A percentile compares a stretch with the other conserved stretches of the same genome.
phyloP scores from a whole-genome alignment of 1,284 basidiomycete species.

The Heterobasidion occidentale region DNA sequence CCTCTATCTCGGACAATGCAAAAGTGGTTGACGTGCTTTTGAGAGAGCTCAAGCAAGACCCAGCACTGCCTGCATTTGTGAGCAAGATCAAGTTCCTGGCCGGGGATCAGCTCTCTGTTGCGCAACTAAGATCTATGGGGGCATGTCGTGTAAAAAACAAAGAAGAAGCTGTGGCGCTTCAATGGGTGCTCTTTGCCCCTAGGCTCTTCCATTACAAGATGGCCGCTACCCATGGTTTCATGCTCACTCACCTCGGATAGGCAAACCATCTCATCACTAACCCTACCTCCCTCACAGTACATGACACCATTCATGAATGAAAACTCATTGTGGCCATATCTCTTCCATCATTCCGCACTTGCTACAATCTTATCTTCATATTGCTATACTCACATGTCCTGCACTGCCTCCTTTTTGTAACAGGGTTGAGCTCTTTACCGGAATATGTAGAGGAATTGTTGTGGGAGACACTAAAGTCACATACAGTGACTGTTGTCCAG shows the following conservation, averaged over 20 bases:
- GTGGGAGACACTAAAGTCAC: constrained; percentile 10
- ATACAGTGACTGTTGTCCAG: constrained; percentile 1
- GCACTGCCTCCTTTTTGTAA: constrained; percentile 25
- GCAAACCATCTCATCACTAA: constrained; percentile 6
- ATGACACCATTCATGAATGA: constrained; percentile 14
- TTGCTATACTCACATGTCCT: constrained; percentile 27
- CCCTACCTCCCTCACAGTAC: background rate
- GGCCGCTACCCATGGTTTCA: constrained; percentile 21
- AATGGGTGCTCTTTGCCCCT: constrained; percentile 20
- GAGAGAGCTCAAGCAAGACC: constrained; percentile 18
- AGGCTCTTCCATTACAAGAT: constrained; percentile 33
- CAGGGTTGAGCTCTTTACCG: constrained; percentile 16
- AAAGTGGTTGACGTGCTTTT: constrained; percentile 25
- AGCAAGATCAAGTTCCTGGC: constrained; percentile 15
- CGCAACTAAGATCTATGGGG: constrained; percentile 21
- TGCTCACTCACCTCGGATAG: constrained; percentile 25
- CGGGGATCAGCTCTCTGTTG: constrained; percentile 31
- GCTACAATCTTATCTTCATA: constrained; percentile 27
- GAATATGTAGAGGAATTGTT: constrained; percentile 13
- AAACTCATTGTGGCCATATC: constrained; percentile 25
- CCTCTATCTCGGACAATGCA: constrained; percentile 25
- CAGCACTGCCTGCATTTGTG: constrained; percentile 4
- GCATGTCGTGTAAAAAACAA: constrained; percentile 28
- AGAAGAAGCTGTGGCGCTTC: constrained; percentile 16
- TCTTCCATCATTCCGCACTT: constrained; percentile 23